phyloP scores from a whole-genome alignment of 176 grass and related monocot genomes.

The Saccharum officinarum region DNA sequence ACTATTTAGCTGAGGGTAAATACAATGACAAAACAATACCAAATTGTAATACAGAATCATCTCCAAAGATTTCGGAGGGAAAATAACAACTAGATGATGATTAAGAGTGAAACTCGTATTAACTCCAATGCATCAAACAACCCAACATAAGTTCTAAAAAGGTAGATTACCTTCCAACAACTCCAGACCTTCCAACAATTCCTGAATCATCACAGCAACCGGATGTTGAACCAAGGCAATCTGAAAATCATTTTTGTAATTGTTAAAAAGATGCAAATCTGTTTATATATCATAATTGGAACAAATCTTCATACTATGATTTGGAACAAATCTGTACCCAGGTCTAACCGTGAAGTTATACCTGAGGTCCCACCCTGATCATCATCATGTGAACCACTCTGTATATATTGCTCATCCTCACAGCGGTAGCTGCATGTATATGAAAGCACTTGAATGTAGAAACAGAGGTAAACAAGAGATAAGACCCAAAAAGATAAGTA shows the following conservation, averaged over 20 bases:
- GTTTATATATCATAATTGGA: not conserved
- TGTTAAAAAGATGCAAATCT: not conserved
- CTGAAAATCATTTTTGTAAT: not conserved
- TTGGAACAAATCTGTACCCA: not conserved
- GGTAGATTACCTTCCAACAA: not conserved
- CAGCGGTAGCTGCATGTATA: not conserved
- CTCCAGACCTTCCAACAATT: not conserved
- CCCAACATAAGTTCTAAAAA: not conserved
- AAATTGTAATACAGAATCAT: too few relatives aligned
- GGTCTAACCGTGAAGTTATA: not conserved
- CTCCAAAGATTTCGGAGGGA: not conserved
- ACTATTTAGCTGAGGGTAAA: not conserved
- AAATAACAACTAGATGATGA: not conserved
- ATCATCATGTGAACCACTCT: not conserved
- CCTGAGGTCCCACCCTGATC: not conserved
- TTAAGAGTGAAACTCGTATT: not conserved
- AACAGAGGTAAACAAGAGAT: not conserved
- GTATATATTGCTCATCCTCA: not conserved
- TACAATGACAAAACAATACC: not conserved
- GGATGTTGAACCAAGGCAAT: not conserved
- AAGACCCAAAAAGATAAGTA: not conserved
- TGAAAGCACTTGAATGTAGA: not conserved
- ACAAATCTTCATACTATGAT: not conserved
- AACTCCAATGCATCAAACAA: not conserved
- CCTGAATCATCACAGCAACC: not conserved